Conservation (phyloP, 208 protist species). For the Acanthamoeba healyi region DNA sequence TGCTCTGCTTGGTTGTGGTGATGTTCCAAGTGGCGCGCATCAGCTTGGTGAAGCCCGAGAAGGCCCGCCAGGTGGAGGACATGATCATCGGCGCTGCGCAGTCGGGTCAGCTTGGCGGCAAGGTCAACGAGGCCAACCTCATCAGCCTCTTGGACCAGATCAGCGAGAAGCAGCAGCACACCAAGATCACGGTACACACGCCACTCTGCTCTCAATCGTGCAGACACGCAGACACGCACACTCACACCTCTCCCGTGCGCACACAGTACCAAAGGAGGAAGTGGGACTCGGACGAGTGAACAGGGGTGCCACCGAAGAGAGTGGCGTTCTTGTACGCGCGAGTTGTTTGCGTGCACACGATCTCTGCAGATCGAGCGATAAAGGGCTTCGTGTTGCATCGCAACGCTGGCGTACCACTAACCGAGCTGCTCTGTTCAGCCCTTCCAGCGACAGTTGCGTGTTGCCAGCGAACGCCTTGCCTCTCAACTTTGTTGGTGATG, state of each 20-base stretch:
- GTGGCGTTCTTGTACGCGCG: no score
- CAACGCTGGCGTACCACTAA: no score
- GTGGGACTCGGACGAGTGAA: constrained; percentile 42
- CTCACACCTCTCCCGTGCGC: not conserved
- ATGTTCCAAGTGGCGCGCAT: constrained; percentile 77
- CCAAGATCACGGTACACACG: constrained; percentile 78
- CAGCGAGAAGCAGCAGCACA: constrained; percentile 76
- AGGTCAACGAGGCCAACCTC: constrained; percentile 78
- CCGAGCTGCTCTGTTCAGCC: no score
- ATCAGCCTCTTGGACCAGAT: constrained; percentile 81
- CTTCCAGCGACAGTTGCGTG: no score
- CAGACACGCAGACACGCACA: not conserved
- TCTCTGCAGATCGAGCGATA: not conserved
- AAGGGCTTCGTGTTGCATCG: not conserved
- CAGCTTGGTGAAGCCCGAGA: constrained; percentile 83
- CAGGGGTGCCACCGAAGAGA: no score
- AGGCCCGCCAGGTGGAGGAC: constrained; percentile 81
- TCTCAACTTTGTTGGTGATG: no score
- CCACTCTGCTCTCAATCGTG: not conserved
- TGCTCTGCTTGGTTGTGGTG: not conserved
- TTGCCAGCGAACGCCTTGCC: no score
- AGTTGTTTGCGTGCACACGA: no score
- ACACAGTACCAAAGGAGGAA: constrained; percentile 50
- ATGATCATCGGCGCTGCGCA: constrained; percentile 80
- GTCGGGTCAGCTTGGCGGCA: constrained; percentile 73